Conservation (phyloP, 768 basidiomycete genomes). For the Lactarius sanguifluus region DNA sequence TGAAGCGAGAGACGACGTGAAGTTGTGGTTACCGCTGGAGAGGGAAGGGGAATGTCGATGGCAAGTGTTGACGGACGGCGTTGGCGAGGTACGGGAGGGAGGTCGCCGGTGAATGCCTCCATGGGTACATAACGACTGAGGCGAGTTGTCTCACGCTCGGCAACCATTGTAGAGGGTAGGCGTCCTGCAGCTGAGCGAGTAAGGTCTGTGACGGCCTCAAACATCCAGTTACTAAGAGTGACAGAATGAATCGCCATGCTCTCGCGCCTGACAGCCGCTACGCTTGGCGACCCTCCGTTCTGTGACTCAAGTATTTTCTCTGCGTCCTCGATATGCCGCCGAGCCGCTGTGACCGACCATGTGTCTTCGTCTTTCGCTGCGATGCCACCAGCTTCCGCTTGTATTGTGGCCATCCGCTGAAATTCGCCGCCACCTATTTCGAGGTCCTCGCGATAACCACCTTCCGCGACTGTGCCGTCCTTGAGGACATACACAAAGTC, state of each 20-base stretch:
- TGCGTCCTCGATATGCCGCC: slow-evolving; percentile 43
- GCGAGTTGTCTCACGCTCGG: slow-evolving; percentile 32
- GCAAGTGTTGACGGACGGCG: slow-evolving; percentile 43
- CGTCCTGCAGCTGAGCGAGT: slow-evolving; percentile 39
- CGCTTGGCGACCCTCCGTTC: slow-evolving; percentile 39
- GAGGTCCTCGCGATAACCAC: slow-evolving; percentile 82
- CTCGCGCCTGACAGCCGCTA: slow-evolving; percentile 40
- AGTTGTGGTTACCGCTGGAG: slow-evolving; percentile 39
- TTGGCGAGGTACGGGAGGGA: slow-evolving; percentile 27
- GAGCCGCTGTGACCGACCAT: slow-evolving; percentile 32
- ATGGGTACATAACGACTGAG: slow-evolving; percentile 42
- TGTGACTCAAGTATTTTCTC: slow-evolving; percentile 49
- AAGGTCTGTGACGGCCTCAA: slow-evolving; percentile 71
- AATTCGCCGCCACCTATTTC: slow-evolving; percentile 69
- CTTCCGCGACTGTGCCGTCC: slow-evolving; percentile 76
- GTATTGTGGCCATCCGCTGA: slow-evolving; percentile 60
- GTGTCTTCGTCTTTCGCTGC: slow-evolving; percentile 41
- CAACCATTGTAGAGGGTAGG: slow-evolving; percentile 33
- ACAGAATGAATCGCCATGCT: slow-evolving; percentile 54
- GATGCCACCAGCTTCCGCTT: slow-evolving; percentile 53
- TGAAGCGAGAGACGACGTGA: slow-evolving; percentile 57
- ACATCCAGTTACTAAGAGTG: slow-evolving; percentile 81
- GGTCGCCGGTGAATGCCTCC: slow-evolving; percentile 34
- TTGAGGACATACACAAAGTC: slow-evolving; percentile 96
- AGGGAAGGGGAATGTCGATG: slow-evolving; percentile 39